Evolutionary conservation across 495 filamentous ascomycete species (phyloP), one percentile per base, ranked within the genome.

Genomic region (Extremus antarcticus): DNA sequence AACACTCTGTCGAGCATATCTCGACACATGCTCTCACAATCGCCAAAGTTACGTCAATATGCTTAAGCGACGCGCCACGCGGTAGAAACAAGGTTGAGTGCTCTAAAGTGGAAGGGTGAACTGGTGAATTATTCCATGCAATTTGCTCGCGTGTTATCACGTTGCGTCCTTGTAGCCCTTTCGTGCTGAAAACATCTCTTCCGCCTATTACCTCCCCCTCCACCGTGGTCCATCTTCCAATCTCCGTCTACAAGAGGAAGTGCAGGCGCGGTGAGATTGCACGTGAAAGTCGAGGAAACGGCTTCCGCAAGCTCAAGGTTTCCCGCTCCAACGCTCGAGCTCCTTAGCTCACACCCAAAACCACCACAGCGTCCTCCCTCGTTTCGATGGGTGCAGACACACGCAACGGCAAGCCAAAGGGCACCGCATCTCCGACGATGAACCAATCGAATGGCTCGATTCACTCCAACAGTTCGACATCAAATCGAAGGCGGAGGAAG

Each of bases 391-490:
- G 46, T 8, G 46, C 41, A 20, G 17, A 47, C 25, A 19, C 41
- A 38, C 29, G 29, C 29, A 55, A 41, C 32, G 25, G 45, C 32
- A 22, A 48, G 54, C 54, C 29, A 50, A 50, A 51, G 38, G 45
- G 53, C 24, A 29, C 11, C 53, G 41, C 24, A 25, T 25, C 20
- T 16, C 15, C 39, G 4, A 11, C 13, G 2, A 53, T 25, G 21
- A 61, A n/a, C n/a, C n/a, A n/a, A n/a, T n/a, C n/a, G 25, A 55
- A 50, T 29, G 35, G 24, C 53, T 51, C 47, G 13, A 41, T 38
- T 7, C 13, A 7, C 17, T n/a, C n/a, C n/a, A 23, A 32, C 7
- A 47, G 51, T 25, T 51, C 41, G 45, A 48, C 47, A 47, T 20
- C 32, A 23, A 47, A 53, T 8, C 39, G 54, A 16, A 23, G 54